phyloP scores from a whole-genome alignment of 495 filamentous ascomycete species.

The Penicillium cinerascens region DNA sequence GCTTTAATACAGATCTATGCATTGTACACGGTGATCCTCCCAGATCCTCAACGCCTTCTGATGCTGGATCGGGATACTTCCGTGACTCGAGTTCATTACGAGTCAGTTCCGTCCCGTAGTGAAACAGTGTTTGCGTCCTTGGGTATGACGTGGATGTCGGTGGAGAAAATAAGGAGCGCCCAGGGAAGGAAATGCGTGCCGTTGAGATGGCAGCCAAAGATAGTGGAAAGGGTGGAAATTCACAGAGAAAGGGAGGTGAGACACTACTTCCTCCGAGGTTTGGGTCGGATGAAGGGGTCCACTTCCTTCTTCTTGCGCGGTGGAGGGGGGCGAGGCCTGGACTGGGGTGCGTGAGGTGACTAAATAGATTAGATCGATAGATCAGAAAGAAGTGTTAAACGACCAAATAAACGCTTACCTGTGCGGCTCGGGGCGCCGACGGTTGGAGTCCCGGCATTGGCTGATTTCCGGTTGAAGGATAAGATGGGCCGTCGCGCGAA shows the following conservation, averaged over 20 bases:
- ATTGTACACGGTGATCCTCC: constrained; percentile 4
- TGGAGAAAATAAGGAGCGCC: neutral
- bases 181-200: neutral
- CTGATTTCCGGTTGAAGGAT: constrained; percentile 16
- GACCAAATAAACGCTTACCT: constrained; percentile 19
- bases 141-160: neutral
- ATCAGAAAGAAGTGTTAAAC: constrained; percentile 1
- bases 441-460: constrained; percentile 8
- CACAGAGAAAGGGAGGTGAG: neutral
- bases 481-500: constrained; percentile 36
- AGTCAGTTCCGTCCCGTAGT: neutral
- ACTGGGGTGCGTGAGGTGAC: constrained; percentile 7
- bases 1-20: neutral
- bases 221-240: neutral
- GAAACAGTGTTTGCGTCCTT: neutral
- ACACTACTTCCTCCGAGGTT: constrained; percentile 31
- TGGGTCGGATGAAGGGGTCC: constrained; percentile 53
- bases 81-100: constrained; percentile 8
- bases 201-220: neutral
- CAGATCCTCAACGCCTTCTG: constrained; percentile 8
- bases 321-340: constrained; percentile 30
- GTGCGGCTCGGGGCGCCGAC: constrained; percentile 6
- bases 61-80: constrained; percentile 7
- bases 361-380: constrained; percentile 11
- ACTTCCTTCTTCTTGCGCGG: constrained; percentile 47